Percentiles rank a stretch among this genome's conserved stretches.
phyloP scores from a whole-genome alignment of 331 rosid species.

The Quercus tomentella region DNA sequence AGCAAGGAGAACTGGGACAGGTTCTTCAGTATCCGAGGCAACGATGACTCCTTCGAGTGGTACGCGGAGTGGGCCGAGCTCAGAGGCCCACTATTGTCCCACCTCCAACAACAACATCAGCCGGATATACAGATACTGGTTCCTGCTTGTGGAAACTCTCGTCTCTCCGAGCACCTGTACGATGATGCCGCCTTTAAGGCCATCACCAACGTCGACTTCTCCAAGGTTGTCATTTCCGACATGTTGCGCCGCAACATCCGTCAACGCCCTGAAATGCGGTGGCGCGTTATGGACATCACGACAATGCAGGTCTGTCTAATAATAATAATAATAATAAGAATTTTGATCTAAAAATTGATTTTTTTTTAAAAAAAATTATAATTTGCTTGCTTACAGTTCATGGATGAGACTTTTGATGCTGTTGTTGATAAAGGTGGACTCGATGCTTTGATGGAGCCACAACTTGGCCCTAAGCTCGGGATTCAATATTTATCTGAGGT shows the following conservation, averaged over 20 bases:
- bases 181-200: slow-evolving; percentile 65
- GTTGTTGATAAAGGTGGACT: slow-evolving; percentile 92
- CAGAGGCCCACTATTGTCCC: slow-evolving; percentile 50
- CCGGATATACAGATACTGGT: slow-evolving; percentile 42
- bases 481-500: slow-evolving; percentile 79
- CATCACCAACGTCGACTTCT: slow-evolving; percentile 82
- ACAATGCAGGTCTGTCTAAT: slow-evolving; percentile 53
- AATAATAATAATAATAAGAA: too few relatives aligned
- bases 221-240: slow-evolving; percentile 79
- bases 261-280: slow-evolving; percentile 72
- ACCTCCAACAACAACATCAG: slow-evolving; percentile 1
- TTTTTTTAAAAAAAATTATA: too few relatives aligned
- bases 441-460: slow-evolving; percentile 98
- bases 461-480: slow-evolving; percentile 74
- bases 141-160: slow-evolving; percentile 92
- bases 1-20: slow-evolving; percentile 95
- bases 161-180: slow-evolving; percentile 72
- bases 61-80: slow-evolving; percentile 85
- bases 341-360: too few relatives aligned
- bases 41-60: slow-evolving; percentile 80
- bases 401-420: slow-evolving; percentile 45
- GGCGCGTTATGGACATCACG: slow-evolving; percentile 99
- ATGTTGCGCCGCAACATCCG: slow-evolving; percentile 97
- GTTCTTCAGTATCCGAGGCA: slow-evolving; percentile 82
- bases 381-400: slow-evolving; percentile 40